Evolutionary conservation across 78 protist genomes (phyloP).

Genomic region (Emiliania huxleyi): DNA sequence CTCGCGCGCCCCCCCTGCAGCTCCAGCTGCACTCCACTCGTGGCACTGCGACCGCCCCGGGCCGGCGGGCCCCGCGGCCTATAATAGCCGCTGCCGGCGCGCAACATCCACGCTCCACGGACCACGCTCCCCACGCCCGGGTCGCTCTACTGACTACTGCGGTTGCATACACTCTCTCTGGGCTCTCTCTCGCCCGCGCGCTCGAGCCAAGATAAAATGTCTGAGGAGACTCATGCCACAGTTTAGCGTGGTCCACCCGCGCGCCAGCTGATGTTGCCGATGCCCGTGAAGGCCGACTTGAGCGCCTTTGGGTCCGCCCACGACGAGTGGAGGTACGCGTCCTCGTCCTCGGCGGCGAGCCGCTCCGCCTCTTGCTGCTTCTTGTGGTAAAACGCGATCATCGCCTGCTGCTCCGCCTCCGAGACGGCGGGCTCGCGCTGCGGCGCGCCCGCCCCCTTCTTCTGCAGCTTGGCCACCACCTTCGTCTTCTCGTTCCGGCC

Average conservation of each 20-base stretch:
- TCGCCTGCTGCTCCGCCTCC: conserved; percentile 1
- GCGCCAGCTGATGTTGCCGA: not conserved
- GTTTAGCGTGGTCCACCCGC: not conserved
- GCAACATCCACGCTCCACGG: too few relatives aligned
- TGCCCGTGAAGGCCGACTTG: not conserved
- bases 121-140: too few relatives aligned
- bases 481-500: conserved; percentile 18
- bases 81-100: too few relatives aligned
- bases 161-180: too few relatives aligned
- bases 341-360: not conserved
- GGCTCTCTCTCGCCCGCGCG: too few relatives aligned
- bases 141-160: too few relatives aligned
- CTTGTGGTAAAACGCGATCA: conserved; percentile 14
- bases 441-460: conserved; percentile 28
- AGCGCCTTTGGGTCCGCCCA: conserved; percentile 17
- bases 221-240: too few relatives aligned
- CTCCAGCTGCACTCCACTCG: too few relatives aligned
- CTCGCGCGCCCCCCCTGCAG: too few relatives aligned
- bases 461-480: conserved; percentile 17
- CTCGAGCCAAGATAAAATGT: too few relatives aligned
- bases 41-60: too few relatives aligned
- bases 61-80: too few relatives aligned
- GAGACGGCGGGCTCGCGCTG: conserved; percentile 2
- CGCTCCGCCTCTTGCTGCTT: not conserved
- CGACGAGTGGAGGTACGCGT: not conserved